These are phyloP conservation scores for Sesbania bispinosa DNA, from an alignment of 306 rosid genomes.

Conservation along the genomic window DNA sequence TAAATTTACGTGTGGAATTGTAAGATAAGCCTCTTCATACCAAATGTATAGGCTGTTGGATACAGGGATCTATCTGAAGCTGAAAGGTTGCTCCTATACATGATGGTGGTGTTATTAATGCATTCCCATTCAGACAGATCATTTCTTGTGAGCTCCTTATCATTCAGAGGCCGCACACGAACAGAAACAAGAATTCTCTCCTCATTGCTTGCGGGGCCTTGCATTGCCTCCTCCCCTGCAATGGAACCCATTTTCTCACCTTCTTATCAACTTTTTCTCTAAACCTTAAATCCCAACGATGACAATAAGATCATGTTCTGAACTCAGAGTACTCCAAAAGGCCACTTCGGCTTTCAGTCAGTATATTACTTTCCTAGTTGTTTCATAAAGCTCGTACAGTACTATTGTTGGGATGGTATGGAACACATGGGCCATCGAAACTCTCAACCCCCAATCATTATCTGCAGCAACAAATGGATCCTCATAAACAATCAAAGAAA, in stretches of 20 bases:
- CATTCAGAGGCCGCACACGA: slow-evolving; percentile 81
- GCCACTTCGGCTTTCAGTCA: slow-evolving; percentile 26
- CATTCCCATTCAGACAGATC: slow-evolving; percentile 98
- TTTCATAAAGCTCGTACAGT: slow-evolving; percentile 15
- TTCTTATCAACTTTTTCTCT: slow-evolving; percentile 17
- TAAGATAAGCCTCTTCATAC: slow-evolving; percentile 44
- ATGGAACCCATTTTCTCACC: slow-evolving; percentile 58
- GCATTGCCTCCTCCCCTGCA: slow-evolving; percentile 53
- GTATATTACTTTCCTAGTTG: slow-evolving; percentile 23
- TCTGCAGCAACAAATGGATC: slow-evolving; percentile 59
- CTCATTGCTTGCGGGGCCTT: slow-evolving; percentile 30
- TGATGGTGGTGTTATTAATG: slow-evolving; percentile 67
- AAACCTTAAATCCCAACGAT: slow-evolving; percentile 34
- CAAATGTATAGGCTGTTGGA: slow-evolving; percentile 85
- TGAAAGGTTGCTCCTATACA: slow-evolving; percentile 74
- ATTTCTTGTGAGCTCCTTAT: slow-evolving; percentile 59
- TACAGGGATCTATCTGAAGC: slow-evolving; percentile 87
- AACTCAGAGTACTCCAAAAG: slow-evolving; percentile 22
- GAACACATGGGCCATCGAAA: slow-evolving; percentile 41
- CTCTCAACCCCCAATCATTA: slow-evolving; percentile 47
- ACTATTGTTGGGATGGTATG: slow-evolving; percentile 25
- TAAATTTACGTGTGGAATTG: background rate
- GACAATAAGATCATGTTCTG: slow-evolving; percentile 26
- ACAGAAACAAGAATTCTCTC: slow-evolving; percentile 88
- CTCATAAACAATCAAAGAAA: slow-evolving; percentile 21